Evolutionary conservation across 2,329 filamentous ascomycete genomes (phyloP).

Genomic region (Cyanodermella asteris): DNA sequence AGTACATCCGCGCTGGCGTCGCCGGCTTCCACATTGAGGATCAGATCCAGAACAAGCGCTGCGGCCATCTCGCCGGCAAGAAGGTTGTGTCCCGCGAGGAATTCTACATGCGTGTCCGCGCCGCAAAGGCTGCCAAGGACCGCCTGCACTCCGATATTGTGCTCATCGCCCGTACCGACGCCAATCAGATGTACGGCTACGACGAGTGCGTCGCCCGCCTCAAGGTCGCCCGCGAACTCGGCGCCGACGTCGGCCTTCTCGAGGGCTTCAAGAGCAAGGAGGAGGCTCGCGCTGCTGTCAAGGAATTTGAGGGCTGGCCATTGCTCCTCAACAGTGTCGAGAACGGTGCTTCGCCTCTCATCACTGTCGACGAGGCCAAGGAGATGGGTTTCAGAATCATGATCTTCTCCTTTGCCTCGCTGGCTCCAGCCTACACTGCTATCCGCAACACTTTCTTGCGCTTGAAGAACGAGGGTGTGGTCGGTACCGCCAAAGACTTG

Average conservation of each 20-base stretch:
- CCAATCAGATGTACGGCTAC: constrained; percentile 33
- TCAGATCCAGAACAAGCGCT: constrained; percentile 41
- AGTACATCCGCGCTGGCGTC: constrained; percentile 32
- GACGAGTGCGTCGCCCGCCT: constrained; percentile 32
- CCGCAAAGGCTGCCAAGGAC: constrained; percentile 28
- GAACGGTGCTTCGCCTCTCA: constrained; percentile 19
- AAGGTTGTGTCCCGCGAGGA: constrained; percentile 30
- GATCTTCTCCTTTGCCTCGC: constrained; percentile 19
- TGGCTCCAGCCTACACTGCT: constrained; percentile 17
- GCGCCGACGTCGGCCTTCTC: constrained; percentile 27
- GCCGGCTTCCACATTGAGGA: constrained; percentile 41
- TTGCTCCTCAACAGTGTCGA: constrained; percentile 24
- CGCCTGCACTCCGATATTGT: constrained; percentile 33
- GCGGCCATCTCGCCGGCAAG: constrained; percentile 42
- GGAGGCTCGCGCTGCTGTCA: constrained; percentile 25
- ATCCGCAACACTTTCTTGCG: constrained; percentile 17
- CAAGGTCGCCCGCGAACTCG: constrained; percentile 22
- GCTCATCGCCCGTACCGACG: constrained; percentile 43
- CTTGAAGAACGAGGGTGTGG: constrained; percentile 16
- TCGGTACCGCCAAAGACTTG: constrained; percentile 12
- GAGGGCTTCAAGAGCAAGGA: constrained; percentile 33
- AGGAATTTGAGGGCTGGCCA: constrained; percentile 26
- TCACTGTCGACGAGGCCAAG: constrained; percentile 16
- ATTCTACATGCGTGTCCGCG: constrained; percentile 34
- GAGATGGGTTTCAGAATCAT: constrained; percentile 21